phyloP scores from a whole-genome alignment of 768 basidiomycete genomes.

The Xerocomellus amylosporus region DNA sequence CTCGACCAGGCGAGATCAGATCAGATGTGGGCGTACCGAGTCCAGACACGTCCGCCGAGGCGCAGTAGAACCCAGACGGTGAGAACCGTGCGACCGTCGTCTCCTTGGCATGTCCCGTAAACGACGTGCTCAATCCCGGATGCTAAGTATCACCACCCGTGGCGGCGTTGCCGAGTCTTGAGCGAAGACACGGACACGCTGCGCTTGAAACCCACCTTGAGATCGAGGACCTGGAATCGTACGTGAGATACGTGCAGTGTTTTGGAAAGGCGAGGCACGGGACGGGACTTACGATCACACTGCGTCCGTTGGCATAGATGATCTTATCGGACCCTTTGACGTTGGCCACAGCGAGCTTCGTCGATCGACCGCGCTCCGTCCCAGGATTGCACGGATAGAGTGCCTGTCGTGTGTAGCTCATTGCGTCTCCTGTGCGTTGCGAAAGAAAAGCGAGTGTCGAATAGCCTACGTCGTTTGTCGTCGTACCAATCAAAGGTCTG shows the following conservation, averaged over 20 bases:
- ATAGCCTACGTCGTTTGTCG: neutral
- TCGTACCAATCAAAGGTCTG: neutral
- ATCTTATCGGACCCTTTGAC: slow-evolving; percentile 56
- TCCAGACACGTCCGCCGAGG: slow-evolving; percentile 81
- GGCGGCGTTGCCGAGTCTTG: neutral
- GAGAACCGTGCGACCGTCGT: slow-evolving; percentile 89
- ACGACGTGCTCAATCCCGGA: slow-evolving; percentile 45
- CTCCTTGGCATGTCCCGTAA: slow-evolving; percentile 71
- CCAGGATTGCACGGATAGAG: slow-evolving; percentile 68
- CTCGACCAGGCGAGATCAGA: neutral
- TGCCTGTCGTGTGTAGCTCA: slow-evolving; percentile 50
- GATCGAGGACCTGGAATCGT: slow-evolving; percentile 66
- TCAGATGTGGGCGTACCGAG: slow-evolving; percentile 52
- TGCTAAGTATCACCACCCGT: slow-evolving; percentile 45
- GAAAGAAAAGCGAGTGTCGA: neutral
- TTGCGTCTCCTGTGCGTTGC: slow-evolving; percentile 18
- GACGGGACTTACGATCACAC: slow-evolving; percentile 69
- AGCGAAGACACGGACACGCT: neutral
- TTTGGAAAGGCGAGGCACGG: neutral
- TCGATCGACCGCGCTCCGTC: slow-evolving; percentile 64
- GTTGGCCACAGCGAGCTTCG: slow-evolving; percentile 70
- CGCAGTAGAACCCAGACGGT: slow-evolving; percentile 93
- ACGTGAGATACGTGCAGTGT: neutral
- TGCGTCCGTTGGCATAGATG: slow-evolving; percentile 81
- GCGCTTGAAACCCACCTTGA: slow-evolving; percentile 54